These are phyloP conservation scores for Aureobasidium sp. DNA, from an alignment of 2,329 filamentous ascomycete species.

Conservation along the genomic window DNA sequence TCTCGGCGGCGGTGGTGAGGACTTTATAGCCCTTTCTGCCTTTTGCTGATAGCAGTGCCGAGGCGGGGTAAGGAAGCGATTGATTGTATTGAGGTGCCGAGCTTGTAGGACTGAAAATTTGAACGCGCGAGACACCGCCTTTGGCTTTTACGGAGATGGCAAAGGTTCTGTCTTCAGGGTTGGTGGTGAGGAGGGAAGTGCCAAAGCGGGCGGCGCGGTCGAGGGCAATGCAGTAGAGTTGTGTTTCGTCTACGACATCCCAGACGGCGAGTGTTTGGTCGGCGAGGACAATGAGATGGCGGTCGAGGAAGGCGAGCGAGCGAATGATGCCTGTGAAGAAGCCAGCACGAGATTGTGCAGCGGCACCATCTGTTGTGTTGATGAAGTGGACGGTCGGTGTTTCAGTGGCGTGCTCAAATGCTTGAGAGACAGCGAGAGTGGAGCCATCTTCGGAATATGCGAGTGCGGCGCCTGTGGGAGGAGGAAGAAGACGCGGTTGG, in stretches of 20 bases:
- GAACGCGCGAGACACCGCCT: neutral
- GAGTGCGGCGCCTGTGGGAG: slow-evolving; percentile 53
- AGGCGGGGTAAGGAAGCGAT: slow-evolving; percentile 23
- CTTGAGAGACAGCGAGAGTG: slow-evolving; percentile 58
- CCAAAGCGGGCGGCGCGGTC: slow-evolving; percentile 26
- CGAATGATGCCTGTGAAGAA: slow-evolving; percentile 56
- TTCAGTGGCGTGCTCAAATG: slow-evolving; percentile 37
- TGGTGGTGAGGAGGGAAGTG: slow-evolving; percentile 59
- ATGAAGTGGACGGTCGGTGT: slow-evolving; percentile 66
- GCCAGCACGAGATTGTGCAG: slow-evolving; percentile 61
- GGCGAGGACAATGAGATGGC: slow-evolving; percentile 68
- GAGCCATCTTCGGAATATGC: slow-evolving; percentile 81
- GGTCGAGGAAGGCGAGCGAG: slow-evolving; percentile 63
- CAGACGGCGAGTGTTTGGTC: slow-evolving; percentile 68
- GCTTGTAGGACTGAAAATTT: slow-evolving; percentile 6
- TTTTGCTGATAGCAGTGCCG: slow-evolving; percentile 59
- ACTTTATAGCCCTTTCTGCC: slow-evolving; percentile 65
- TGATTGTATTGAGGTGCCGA: slow-evolving; percentile 5
- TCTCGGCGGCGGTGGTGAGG: slow-evolving; percentile 67
- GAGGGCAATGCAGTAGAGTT: slow-evolving; percentile 60
- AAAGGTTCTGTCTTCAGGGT: slow-evolving; percentile 46
- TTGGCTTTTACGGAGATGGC: slow-evolving; percentile 24
- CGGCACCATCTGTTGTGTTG: slow-evolving; percentile 60
- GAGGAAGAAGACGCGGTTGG: neutral
- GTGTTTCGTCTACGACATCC: slow-evolving; percentile 72